These are phyloP conservation scores for Spathaspora sp. DNA, from an alignment of 1,139 yeast species.

Conservation along the genomic window DNA sequence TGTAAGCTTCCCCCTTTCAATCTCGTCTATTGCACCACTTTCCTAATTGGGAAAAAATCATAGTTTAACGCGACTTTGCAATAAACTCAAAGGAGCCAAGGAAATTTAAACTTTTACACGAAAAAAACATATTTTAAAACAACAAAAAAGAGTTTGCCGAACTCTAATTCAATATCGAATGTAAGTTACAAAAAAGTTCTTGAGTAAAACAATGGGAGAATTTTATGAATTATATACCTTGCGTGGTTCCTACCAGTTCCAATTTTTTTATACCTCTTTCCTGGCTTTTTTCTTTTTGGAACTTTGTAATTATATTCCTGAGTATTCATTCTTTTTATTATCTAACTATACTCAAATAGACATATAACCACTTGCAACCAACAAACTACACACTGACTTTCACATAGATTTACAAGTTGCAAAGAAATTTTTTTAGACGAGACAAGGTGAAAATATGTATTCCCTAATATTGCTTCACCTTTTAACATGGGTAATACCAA, in stretches of 20 bases:
- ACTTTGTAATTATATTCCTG: background rate
- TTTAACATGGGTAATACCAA: background rate
- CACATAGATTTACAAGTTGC: too few relatives aligned
- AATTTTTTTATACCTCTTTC: background rate
- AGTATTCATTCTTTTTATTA: too few relatives aligned
- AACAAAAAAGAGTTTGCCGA: too few relatives aligned
- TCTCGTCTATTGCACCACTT: background rate
- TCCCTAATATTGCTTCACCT: constrained; percentile 1
- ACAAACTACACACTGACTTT: too few relatives aligned
- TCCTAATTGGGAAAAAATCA: background rate
- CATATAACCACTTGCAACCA: too few relatives aligned
- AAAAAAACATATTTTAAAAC: too few relatives aligned
- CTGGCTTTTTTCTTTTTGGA: background rate
- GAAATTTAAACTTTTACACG: too few relatives aligned
- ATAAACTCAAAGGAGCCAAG: background rate
- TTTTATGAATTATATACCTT: background rate
- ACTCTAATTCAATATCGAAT: background rate
- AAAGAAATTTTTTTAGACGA: too few relatives aligned
- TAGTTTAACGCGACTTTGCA: background rate
- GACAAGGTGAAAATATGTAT: background rate
- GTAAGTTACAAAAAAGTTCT: background rate
- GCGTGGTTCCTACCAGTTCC: background rate
- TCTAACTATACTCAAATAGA: too few relatives aligned
- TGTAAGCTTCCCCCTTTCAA: background rate
- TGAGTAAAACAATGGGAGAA: background rate